Percentiles rank a stretch among this genome's conserved stretches.
These are phyloP conservation scores for Discostella stelligeroides DNA, from an alignment of 108 stramenopile genomes.

Conservation along the genomic window DNA sequence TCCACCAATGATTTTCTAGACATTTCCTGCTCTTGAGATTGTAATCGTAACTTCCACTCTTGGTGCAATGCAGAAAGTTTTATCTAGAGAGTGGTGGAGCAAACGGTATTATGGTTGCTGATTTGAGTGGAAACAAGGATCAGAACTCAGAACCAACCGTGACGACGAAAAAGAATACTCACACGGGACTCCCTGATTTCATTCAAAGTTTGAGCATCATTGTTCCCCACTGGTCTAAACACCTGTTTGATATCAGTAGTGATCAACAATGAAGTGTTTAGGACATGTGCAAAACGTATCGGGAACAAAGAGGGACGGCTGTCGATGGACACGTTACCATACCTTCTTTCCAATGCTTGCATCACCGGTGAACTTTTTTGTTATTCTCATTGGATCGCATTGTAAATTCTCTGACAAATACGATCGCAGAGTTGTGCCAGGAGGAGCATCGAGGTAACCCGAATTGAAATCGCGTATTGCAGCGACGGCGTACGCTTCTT, in stretches of 20 bases:
- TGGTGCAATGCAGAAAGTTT: constrained; percentile 69
- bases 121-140: constrained; percentile 7
- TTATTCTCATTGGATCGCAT: constrained; percentile 99
- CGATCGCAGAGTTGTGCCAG: constrained; percentile 95
- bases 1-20: constrained; percentile 73
- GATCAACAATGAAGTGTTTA: not conserved
- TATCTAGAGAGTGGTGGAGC: constrained; percentile 33
- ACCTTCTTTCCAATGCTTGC: constrained; percentile 99
- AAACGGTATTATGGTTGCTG: not conserved
- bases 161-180: constrained; percentile 14
- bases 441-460: constrained; percentile 91
- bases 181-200: constrained; percentile 78
- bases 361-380: constrained; percentile 98
- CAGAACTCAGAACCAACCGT: constrained; percentile 3
- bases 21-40: constrained; percentile 76
- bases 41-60: constrained; percentile 73
- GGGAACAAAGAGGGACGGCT: not conserved
- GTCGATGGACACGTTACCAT: constrained; percentile 37
- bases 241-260: constrained; percentile 40
- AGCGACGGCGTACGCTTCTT: constrained; percentile 92
- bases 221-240: constrained; percentile 78
- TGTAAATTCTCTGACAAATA: constrained; percentile 94
- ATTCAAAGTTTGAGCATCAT: constrained; percentile 51
- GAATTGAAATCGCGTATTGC: constrained; percentile 95
- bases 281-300: not conserved